Conservation (phyloP, 192 early-diverging fungal species). For the Gryganskiella cystojenkinii region DNA sequence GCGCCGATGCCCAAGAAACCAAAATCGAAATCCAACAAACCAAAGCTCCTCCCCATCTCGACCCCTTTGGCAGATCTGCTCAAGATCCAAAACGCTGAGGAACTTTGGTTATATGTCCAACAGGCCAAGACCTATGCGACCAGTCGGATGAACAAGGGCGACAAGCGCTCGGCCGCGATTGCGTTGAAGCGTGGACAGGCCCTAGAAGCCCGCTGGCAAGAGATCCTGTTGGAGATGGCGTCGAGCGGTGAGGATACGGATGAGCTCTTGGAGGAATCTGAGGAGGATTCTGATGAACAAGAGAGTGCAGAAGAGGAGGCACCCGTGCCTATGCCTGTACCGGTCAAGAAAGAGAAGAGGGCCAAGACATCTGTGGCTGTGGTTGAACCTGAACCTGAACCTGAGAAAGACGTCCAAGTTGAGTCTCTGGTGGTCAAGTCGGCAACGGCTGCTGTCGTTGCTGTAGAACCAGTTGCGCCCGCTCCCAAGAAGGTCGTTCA, state of each 20-base stretch:
- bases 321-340: slow-evolving; percentile 1
- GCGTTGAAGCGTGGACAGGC: slow-evolving; percentile 41
- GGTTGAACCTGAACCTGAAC: not conserved
- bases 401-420: too few species aligned
- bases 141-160: slow-evolving; percentile 48
- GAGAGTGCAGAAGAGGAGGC: slow-evolving; percentile 1
- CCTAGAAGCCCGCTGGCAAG: slow-evolving; percentile 40
- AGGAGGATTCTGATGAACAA: slow-evolving; percentile 15
- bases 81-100: slow-evolving; percentile 39
- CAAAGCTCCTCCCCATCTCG: slow-evolving; percentile 44
- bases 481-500: not conserved
- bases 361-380: not conserved
- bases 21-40: slow-evolving; percentile 32
- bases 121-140: slow-evolving; percentile 49
- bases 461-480: not conserved
- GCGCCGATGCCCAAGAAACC: slow-evolving; percentile 9
- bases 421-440: too few species aligned
- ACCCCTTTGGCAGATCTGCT: slow-evolving; percentile 35
- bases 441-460: not conserved
- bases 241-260: slow-evolving; percentile 37
- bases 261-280: slow-evolving; percentile 34
- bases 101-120: slow-evolving; percentile 44
- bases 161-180: slow-evolving; percentile 42
- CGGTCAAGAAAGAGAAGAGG: slow-evolving; percentile 8
- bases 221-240: slow-evolving; percentile 39